Percentiles rank a stretch among this genome's conserved stretches.
Conservation (phyloP, 2,329 filamentous ascomycete species). For the Fusarium sp. region DNA sequence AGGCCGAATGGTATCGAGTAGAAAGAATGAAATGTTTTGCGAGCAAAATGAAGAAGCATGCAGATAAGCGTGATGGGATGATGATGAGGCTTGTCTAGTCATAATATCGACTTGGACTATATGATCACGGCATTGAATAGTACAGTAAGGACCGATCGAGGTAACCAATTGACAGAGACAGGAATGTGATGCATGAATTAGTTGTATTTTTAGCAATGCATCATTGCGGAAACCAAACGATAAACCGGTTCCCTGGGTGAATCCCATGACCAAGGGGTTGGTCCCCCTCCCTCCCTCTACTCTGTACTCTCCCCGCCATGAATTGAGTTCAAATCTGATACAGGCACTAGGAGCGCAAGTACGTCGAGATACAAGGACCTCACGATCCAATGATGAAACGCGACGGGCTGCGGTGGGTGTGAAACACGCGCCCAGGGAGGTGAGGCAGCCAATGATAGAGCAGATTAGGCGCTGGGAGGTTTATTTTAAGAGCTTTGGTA, state of each 20-base stretch:
- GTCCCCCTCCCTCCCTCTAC: background rate
- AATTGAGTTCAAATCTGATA: conserved; percentile 38
- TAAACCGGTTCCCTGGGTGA: conserved; percentile 7
- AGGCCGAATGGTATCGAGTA: conserved; percentile 43
- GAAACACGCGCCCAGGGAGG: conserved; percentile 44
- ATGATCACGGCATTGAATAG: conserved; percentile 10
- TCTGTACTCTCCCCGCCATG: conserved; percentile 3
- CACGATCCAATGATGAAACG: conserved; percentile 47
- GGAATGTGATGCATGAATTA: conserved; percentile 14
- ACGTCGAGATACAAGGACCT: conserved; percentile 26
- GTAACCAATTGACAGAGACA: background rate
- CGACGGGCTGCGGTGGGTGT: conserved; percentile 39
- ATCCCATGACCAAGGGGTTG: conserved; percentile 24
- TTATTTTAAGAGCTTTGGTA: conserved; percentile 23
- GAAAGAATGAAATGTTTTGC: conserved; percentile 43
- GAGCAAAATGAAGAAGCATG: conserved; percentile 3
- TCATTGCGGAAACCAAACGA: conserved; percentile 16
- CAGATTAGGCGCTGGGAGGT: conserved; percentile 48
- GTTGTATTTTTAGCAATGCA: conserved; percentile 38
- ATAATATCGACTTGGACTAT: background rate
- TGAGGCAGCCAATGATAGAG: conserved; percentile 44
- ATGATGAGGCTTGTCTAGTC: conserved; percentile 1
- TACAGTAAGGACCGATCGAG: background rate
- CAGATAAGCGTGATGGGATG: conserved; percentile 5
- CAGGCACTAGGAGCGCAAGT: conserved; percentile 37